These are phyloP conservation scores for Barbarea vulgaris DNA, from an alignment of 345 rosid species.

Conservation along the genomic window DNA sequence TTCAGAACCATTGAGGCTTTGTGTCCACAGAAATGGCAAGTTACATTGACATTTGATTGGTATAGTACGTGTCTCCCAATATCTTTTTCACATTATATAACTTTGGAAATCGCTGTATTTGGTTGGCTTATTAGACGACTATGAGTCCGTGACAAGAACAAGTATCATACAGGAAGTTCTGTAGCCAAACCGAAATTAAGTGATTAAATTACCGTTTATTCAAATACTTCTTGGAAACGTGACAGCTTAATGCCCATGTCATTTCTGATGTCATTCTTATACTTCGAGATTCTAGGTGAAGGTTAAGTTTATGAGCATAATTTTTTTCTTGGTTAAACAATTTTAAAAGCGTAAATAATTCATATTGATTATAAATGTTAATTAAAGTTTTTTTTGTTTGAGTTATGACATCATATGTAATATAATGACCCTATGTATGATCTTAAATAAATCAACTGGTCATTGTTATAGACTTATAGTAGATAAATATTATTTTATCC, in stretches of 20 bases:
- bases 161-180: not conserved
- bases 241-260: not conserved
- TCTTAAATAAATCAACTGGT: not conserved
- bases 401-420: not conserved
- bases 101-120: constrained; percentile 22
- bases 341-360: not conserved
- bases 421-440: not conserved
- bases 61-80: constrained; percentile 23
- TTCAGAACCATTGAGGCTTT: not conserved
- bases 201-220: not conserved
- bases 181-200: not conserved
- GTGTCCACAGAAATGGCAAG: constrained; percentile 14
- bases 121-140: constrained; percentile 40
- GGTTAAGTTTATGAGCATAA: not conserved
- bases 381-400: not conserved
- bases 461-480: not conserved
- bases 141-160: not conserved
- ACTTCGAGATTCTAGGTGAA: not conserved
- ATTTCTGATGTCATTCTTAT: constrained; percentile 22
- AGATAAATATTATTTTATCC: too few species aligned
- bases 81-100: constrained; percentile 12
- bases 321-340: not conserved
- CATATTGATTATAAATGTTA: not conserved
- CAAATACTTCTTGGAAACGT: not conserved
- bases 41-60: not conserved